Base-by-base conservation (phyloP, 805 yeast species). In the Komagataella mondaviorum region DNA sequence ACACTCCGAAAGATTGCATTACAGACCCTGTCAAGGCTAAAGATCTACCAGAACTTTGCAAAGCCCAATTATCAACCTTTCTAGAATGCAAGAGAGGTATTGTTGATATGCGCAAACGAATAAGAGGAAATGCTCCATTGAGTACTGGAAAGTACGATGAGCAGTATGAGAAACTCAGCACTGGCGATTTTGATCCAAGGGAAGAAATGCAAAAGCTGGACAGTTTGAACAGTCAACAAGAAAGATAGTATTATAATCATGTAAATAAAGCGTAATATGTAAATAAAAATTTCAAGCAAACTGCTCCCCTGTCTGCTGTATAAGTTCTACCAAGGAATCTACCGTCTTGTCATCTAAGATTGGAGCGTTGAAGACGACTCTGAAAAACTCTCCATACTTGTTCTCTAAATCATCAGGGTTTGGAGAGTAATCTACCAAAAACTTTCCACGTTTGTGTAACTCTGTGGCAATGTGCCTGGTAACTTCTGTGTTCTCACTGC, bases 71-170 rank as follows among this genome's bases (percentile, higher is more conserved):
- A 71, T 75, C 81, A 56, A 85, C 95, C 4, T 91, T 87, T 62
- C 71, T 90, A 72, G 96, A 90, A 53, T 91, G 99, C 70, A 86
- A 85, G 57, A 78, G 84, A 60, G 98, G 98, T 10, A 83, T 84
- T 61, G 86, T 90, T 51, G 97, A 90, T 60, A 86, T 89, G 88
- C 68, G 90, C 3, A 90, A 88, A 64, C 76, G 99, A 57, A 86
- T 91, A 69, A 75, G 88, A 61, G 98, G 98, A 3, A 91, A 91
- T 62, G 99, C 95, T 0, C 89, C 97, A 0, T 69, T 87, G 46
- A 88, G 96, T 10, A 87, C 95, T 6, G 99, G 99, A 0, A 85
- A 84, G 62, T 91, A 85, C 66, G 96, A 90, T 60, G 91, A 88
- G 53, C 87, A 88, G 50, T 86, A 85, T 56, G 88, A 82, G 45